Evolutionary conservation across 768 basidiomycete genomes (phyloP).

Genomic region (Leccinum variicolor): DNA sequence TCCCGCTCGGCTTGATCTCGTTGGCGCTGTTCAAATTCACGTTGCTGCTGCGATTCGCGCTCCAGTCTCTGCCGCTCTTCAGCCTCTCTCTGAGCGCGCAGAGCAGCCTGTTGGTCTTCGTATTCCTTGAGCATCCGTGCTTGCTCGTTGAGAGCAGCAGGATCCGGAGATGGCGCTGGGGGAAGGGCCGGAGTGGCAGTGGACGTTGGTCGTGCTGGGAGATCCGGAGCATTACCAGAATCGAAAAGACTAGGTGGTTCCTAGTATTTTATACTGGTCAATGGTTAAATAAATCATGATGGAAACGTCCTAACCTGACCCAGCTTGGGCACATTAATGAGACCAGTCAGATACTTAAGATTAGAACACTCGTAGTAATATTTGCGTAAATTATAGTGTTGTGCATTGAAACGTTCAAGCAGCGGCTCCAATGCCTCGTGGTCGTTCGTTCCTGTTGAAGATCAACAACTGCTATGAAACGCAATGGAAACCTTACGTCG

Average conservation of each 20-base stretch:
- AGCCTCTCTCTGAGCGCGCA: constrained; percentile 75
- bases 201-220: constrained; percentile 78
- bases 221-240: constrained; percentile 75
- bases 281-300: background rate
- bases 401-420: constrained; percentile 80
- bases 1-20: constrained; percentile 85
- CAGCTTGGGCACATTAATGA: constrained; percentile 98
- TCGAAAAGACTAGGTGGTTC: constrained; percentile 96
- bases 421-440: constrained; percentile 87
- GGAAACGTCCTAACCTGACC: constrained; percentile 49
- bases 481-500: constrained; percentile 55
- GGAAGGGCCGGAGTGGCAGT: constrained; percentile 57
- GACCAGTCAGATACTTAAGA: constrained; percentile 93
- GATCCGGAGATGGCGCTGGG: constrained; percentile 68
- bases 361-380: constrained; percentile 99
- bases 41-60: constrained; percentile 72
- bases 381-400: constrained; percentile 91
- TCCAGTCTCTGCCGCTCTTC: constrained; percentile 83
- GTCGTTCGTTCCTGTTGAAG: constrained; percentile 74
- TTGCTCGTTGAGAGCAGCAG: constrained; percentile 81
- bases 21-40: constrained; percentile 89
- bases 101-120: constrained; percentile 88
- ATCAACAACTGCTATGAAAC: constrained; percentile 1
- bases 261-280: constrained; percentile 36
- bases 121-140: constrained; percentile 93